A percentile compares a stretch with the other conserved stretches of the same genome.
phyloP scores from a whole-genome alignment of 2,329 filamentous ascomycete genomes.

The Pseudogymnoascus sp. region DNA sequence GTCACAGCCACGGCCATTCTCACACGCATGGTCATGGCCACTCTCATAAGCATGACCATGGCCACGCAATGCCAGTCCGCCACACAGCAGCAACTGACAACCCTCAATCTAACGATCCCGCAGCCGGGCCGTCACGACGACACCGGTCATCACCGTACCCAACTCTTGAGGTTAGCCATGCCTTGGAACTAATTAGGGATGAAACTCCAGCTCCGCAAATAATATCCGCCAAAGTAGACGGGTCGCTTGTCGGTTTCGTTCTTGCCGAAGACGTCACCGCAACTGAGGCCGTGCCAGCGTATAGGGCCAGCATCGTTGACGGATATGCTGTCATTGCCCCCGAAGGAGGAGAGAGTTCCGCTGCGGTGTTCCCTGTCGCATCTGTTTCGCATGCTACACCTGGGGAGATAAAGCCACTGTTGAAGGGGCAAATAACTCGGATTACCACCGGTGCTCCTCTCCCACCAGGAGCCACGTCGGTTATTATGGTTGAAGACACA shows the following conservation, averaged over 20 bases:
- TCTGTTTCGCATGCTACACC: conserved; percentile 81
- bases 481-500: conserved; percentile 97
- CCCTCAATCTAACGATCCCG: conserved; percentile 53
- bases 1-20: conserved; percentile 38
- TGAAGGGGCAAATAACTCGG: conserved; percentile 70
- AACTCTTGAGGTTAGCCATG: conserved; percentile 81
- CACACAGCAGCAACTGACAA: conserved; percentile 61
- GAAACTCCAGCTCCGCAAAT: conserved; percentile 60
- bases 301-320: conserved; percentile 92
- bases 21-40: conserved; percentile 52
- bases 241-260: conserved; percentile 64
- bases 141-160: conserved; percentile 85
- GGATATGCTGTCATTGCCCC: conserved; percentile 80
- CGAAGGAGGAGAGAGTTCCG: conserved; percentile 51
- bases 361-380: conserved; percentile 78
- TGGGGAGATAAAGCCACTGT: conserved; percentile 55
- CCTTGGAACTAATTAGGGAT: conserved; percentile 63
- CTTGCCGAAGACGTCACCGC: conserved; percentile 78
- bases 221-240: conserved; percentile 53
- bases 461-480: conserved; percentile 78
- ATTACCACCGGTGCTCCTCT: conserved; percentile 94
- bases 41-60: conserved; percentile 58
- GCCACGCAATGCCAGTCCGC: conserved; percentile 56
- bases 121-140: conserved; percentile 57
- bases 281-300: conserved; percentile 79